Conservation (phyloP, 371 early-diverging fungal genomes). For the Rhizopus microsporus region DNA sequence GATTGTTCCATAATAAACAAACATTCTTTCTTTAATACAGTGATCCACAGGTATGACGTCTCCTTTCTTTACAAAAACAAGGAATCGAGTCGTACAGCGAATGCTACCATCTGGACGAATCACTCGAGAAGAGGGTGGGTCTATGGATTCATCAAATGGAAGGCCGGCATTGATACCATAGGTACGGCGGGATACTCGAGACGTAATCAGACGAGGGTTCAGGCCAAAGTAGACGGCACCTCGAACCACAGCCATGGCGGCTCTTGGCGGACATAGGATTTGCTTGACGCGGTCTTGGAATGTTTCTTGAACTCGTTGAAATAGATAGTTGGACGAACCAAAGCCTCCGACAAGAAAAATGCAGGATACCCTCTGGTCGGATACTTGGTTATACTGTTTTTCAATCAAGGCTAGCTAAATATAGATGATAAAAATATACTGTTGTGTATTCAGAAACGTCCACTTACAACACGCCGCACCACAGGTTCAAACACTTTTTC, state of each 20-base stretch:
- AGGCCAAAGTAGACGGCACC: slow-evolving; percentile 56
- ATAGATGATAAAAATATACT: not conserved
- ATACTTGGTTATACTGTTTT: slow-evolving; percentile 28
- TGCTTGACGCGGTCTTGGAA: slow-evolving; percentile 32
- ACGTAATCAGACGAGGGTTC: slow-evolving; percentile 49
- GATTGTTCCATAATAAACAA: slow-evolving; percentile 50
- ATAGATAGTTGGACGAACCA: slow-evolving; percentile 50
- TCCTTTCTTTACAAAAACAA: slow-evolving; percentile 44
- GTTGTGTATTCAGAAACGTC: not conserved
- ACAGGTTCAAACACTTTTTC: slow-evolving; percentile 62
- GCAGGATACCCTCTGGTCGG: slow-evolving; percentile 29
- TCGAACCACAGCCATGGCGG: slow-evolving; percentile 50
- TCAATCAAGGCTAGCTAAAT: slow-evolving; percentile 40
- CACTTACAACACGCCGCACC: slow-evolving; percentile 47
- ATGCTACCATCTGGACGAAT: slow-evolving; percentile 48
- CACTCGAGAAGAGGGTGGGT: slow-evolving; percentile 34
- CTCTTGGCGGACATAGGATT: slow-evolving; percentile 45
- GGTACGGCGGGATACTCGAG: slow-evolving; percentile 60
- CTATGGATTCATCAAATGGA: slow-evolving; percentile 46
- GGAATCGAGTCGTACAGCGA: slow-evolving; percentile 46
- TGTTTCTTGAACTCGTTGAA: slow-evolving; percentile 33
- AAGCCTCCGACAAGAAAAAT: slow-evolving; percentile 53
- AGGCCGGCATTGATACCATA: slow-evolving; percentile 64
- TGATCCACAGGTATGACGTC: slow-evolving; percentile 45
- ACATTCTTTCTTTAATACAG: slow-evolving; percentile 48